Evolutionary conservation across 177 flowering plant species (phyloP).

Genomic region (Vitis hybrid): DNA sequence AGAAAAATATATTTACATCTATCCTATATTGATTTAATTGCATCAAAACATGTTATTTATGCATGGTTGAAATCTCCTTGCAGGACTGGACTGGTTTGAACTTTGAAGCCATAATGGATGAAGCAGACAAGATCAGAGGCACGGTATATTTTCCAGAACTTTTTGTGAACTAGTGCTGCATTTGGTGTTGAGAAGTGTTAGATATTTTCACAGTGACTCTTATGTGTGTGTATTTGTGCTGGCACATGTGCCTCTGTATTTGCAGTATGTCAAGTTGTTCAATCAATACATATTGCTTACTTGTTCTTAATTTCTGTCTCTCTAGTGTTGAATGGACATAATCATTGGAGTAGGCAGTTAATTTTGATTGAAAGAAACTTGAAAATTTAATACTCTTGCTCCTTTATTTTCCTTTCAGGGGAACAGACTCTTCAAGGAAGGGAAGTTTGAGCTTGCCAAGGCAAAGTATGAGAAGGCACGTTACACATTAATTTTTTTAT

Average conservation of each 20-base stretch:
- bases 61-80: slow-evolving; percentile 14
- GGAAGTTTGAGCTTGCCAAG: slow-evolving; percentile 91
- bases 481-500: neutral
- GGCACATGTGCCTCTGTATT: neutral
- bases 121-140: slow-evolving; percentile 83
- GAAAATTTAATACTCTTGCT: slow-evolving; percentile 7
- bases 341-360: neutral
- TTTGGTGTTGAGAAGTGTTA: neutral
- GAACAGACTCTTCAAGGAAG: slow-evolving; percentile 94
- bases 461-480: slow-evolving; percentile 96
- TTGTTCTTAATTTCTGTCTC: neutral
- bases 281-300: neutral
- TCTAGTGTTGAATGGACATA: neutral
- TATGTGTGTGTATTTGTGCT: neutral
- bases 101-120: slow-evolving; percentile 84
- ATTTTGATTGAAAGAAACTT: neutral
- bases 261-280: neutral
- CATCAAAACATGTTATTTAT: neutral
- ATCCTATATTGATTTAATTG: neutral
- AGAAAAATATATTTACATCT: neutral
- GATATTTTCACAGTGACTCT: neutral
- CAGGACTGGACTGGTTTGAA: slow-evolving; percentile 97
- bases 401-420: slow-evolving; percentile 55
- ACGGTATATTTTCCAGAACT: slow-evolving; percentile 50
- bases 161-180: neutral